phyloP scores from a whole-genome alignment of 805 yeast genomes.

The Saturnispora sekii region DNA sequence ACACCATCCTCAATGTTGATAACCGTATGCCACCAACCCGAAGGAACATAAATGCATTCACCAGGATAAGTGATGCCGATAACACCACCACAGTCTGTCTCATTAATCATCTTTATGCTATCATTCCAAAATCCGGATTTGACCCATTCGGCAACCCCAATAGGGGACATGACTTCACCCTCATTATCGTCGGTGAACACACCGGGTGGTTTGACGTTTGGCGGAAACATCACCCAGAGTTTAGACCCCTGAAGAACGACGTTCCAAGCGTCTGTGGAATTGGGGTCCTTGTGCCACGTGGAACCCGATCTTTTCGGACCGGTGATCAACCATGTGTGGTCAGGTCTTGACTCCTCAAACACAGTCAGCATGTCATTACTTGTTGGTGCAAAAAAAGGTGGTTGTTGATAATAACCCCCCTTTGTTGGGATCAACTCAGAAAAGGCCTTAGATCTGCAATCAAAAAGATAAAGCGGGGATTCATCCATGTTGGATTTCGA shows the following conservation, averaged over 20 bases:
- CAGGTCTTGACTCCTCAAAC: slow-evolving; percentile 55
- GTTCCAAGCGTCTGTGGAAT: slow-evolving; percentile 87
- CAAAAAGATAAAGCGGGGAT: slow-evolving; percentile 78
- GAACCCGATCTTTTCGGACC: slow-evolving; percentile 82
- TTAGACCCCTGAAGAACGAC: slow-evolving; percentile 64
- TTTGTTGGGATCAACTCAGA: slow-evolving; percentile 28
- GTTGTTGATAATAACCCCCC: slow-evolving; percentile 9
- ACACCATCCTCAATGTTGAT: slow-evolving; percentile 77
- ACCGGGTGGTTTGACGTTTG: slow-evolving; percentile 71
- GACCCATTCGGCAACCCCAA: slow-evolving; percentile 92
- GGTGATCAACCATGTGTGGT: slow-evolving; percentile 83
- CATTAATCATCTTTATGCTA: slow-evolving; percentile 41
- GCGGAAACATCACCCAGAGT: slow-evolving; percentile 86
- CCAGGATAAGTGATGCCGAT: slow-evolving; percentile 74
- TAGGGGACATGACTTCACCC: slow-evolving; percentile 83
- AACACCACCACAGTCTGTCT: slow-evolving; percentile 18
- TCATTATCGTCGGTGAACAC: slow-evolving; percentile 67
- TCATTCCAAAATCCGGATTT: slow-evolving; percentile 73
- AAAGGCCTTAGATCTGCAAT: slow-evolving; percentile 68
- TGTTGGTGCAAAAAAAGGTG: slow-evolving; percentile 28
- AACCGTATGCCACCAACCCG: slow-evolving; percentile 98
- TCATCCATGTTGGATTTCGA: slow-evolving; percentile 60
- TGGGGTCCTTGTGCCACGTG: slow-evolving; percentile 90
- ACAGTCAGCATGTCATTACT: slow-evolving; percentile 36
- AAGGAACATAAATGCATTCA: slow-evolving; percentile 81